Evolutionary conservation across 2,329 filamentous ascomycete species (phyloP), one percentile per base, ranked within the genome.

Genomic region (Helicocarpus griseus): DNA sequence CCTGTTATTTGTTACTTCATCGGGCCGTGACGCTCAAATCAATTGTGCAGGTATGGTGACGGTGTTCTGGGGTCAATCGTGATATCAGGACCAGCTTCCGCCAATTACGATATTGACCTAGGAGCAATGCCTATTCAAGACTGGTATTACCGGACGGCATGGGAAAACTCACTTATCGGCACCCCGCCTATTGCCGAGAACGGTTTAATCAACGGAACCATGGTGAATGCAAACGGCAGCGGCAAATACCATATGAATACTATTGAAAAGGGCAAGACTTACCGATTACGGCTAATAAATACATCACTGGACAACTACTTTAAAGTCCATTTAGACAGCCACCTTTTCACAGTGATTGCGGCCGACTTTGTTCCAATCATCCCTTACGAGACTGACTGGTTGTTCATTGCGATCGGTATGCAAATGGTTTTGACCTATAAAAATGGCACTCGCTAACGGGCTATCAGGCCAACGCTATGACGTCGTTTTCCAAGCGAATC

Each of bases 31-130:
- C 28, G 28, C 4, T 40, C 31, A 21, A 24, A 21, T 21, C 36
- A 39, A 21, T 36, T 46, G 22, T 33, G 11, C 22, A 51, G 49
- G 31, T 51, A 51, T 17, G 49, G 49, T 9, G 72, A 81, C 51
- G 81, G 81, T 1, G 64, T 82, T 5, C 68, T 78, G 21, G 81
- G 81, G 0, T 72, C 73, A 9, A 76, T 85, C 35, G 66, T 82
- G 17, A 80, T 85, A 57, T 73, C 83, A 50, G 82, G 81, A 0
- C 81, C 81, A 0, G 72, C 75, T 0, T 75, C 76, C 2, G 70
- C 74, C 13, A 73, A 80, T 58, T 85, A 83, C 57, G 81, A 87
- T 54, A 72, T 77, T 46, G 83, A 87, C 58, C 69, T 85, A 0
- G 83, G 83, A 2, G 66, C 74, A 9, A 58, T 85, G 1, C 71